Evolutionary conservation across 1,284 basidiomycete genomes (phyloP).

Genomic region (Moesziomyces sp.): DNA sequence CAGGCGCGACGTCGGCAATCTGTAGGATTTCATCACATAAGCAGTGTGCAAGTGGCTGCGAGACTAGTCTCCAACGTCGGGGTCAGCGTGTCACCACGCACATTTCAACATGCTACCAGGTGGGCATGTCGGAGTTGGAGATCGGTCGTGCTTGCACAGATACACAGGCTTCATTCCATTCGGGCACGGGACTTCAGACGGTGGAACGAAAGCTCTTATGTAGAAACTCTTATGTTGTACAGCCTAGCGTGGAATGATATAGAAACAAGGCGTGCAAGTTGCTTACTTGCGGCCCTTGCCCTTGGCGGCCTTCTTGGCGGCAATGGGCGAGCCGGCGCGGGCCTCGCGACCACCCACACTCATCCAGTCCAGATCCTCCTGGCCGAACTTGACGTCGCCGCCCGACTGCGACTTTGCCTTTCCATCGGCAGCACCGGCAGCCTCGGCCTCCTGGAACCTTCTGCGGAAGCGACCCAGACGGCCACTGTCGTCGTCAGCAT

Average conservation of each 20-base stretch:
- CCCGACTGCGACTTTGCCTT: slow-evolving; percentile 12
- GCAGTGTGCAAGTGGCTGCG: too few relatives aligned
- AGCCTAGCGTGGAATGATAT: slow-evolving; percentile 4
- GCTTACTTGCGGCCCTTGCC: slow-evolving; percentile 60
- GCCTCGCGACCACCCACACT: slow-evolving; percentile 65
- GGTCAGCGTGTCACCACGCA: too few relatives aligned
- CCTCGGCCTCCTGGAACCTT: slow-evolving; percentile 55
- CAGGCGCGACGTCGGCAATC: too few relatives aligned
- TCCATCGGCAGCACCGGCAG: slow-evolving; percentile 12
- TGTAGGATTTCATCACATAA: too few relatives aligned
- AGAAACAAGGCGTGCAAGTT: neutral
- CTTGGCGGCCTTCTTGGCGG: slow-evolving; percentile 57
- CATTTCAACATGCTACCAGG: too few relatives aligned
- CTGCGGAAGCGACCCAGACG: slow-evolving; percentile 63
- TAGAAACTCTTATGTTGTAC: slow-evolving; percentile 14
- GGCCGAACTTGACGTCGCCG: slow-evolving; percentile 54
- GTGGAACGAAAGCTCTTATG: neutral
- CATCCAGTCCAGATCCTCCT: slow-evolving; percentile 66
- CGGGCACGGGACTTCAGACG: too few relatives aligned
- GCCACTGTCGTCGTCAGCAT: slow-evolving; percentile 62
- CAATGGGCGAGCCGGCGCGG: slow-evolving; percentile 50
- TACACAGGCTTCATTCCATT: too few relatives aligned
- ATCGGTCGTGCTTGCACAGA: too few relatives aligned
- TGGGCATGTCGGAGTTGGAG: too few relatives aligned
- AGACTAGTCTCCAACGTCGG: too few relatives aligned